These are phyloP conservation scores for Nymphaea colorata DNA, from an alignment of 164 flowering plant species.

Conservation along the genomic window DNA sequence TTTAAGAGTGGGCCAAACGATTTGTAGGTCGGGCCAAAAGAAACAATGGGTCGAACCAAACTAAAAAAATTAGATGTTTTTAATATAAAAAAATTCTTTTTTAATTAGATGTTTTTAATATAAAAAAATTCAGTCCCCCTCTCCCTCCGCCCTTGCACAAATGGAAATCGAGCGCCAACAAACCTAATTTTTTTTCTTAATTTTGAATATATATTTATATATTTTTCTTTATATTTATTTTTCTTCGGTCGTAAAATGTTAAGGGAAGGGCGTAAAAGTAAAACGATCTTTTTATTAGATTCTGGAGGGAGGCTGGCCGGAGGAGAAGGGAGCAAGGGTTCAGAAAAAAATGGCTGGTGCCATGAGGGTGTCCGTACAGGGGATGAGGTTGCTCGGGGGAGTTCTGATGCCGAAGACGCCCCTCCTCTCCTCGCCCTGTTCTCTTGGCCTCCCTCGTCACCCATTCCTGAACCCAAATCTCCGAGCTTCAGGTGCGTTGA, in stretches of 20 bases:
- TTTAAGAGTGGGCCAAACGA: too few species aligned
- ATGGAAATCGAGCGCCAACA: too few species aligned
- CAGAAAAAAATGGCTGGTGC: neutral
- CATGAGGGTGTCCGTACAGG: neutral
- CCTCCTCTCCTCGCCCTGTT: neutral
- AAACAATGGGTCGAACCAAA: too few species aligned
- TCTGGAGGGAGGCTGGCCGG: neutral
- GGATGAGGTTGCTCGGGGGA: neutral
- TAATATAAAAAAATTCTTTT: too few species aligned
- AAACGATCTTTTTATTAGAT: neutral
- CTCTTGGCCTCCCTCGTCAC: neutral
- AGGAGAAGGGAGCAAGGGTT: neutral
- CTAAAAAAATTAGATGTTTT: too few species aligned
- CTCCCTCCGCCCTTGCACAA: too few species aligned
- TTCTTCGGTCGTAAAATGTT: neutral
- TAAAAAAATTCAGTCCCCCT: too few species aligned
- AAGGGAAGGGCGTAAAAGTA: neutral
- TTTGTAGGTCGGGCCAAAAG: too few species aligned
- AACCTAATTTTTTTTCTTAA: too few species aligned
- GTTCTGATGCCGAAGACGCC: neutral
- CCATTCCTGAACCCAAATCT: neutral
- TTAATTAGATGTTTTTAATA: too few species aligned
- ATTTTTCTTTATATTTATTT: too few species aligned
- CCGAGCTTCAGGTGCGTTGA: neutral
- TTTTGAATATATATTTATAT: too few species aligned